Evolutionary conservation across 2,329 filamentous ascomycete genomes (phyloP).

Genomic region (Trichophyton rubrum): DNA sequence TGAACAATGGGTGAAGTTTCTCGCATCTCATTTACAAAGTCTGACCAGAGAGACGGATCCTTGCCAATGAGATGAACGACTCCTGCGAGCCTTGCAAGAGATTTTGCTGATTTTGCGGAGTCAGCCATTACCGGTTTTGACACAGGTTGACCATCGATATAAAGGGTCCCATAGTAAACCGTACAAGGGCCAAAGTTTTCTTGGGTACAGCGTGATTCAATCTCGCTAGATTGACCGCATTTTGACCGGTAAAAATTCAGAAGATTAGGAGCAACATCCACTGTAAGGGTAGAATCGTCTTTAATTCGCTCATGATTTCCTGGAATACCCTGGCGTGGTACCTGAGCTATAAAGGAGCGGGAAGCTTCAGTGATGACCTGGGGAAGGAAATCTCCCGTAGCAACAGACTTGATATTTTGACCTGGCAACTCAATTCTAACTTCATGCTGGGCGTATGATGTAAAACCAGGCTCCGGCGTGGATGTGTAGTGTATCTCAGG

Average conservation of each 20-base stretch:
- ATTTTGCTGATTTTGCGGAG: not conserved
- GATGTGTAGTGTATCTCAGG: conserved; percentile 16
- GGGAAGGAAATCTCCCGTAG: conserved; percentile 17
- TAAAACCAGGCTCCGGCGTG: conserved; percentile 15
- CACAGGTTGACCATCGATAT: not conserved
- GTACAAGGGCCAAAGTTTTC: not conserved
- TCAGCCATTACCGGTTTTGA: not conserved
- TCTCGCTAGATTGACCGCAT: not conserved
- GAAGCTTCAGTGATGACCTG: conserved; percentile 27
- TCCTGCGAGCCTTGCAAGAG: not conserved
- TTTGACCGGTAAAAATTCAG: not conserved
- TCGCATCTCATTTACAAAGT: not conserved
- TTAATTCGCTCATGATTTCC: not conserved
- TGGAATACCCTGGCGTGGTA: not conserved
- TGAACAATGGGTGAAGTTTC: not conserved
- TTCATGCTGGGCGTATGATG: not conserved
- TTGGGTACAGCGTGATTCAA: not conserved
- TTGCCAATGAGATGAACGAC: not conserved
- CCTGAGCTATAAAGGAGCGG: conserved; percentile 26
- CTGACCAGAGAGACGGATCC: not conserved
- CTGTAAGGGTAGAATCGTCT: not conserved
- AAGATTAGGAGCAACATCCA: not conserved
- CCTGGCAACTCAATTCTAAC: conserved; percentile 26
- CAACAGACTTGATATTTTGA: conserved; percentile 24
- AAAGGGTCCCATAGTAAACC: not conserved